phyloP scores from a whole-genome alignment of 352 stramenopile genomes.

The Phytophthora tentaculata region DNA sequence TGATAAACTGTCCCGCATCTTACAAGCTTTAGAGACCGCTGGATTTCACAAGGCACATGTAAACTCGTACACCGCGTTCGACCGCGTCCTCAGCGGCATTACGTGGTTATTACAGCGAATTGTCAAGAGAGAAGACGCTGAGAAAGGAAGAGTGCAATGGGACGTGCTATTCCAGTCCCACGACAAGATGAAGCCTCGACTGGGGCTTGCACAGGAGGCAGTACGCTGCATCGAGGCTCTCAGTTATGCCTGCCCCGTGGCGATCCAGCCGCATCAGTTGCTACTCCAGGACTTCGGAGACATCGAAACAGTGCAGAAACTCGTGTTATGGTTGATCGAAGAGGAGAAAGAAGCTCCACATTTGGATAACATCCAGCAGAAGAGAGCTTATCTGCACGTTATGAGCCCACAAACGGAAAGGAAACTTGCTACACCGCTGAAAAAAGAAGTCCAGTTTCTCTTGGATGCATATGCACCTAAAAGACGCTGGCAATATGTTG shows the following conservation, averaged over 20 bases:
- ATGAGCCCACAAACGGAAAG: constrained; percentile 13
- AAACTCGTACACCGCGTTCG: constrained; percentile 62
- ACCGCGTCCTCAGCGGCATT: constrained; percentile 64
- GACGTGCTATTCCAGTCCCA: constrained; percentile 70
- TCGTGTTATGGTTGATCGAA: constrained; percentile 65
- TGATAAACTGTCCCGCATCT: constrained; percentile 35
- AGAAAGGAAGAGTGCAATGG: constrained; percentile 61
- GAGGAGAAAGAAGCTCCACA: constrained; percentile 40
- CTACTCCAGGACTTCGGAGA: constrained; percentile 83
- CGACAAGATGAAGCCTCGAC: constrained; percentile 67
- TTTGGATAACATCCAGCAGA: constrained; percentile 41
- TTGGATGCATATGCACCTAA: constrained; percentile 45
- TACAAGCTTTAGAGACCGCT: constrained; percentile 39
- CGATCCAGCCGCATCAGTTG: constrained; percentile 74
- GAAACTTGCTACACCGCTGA: constrained; percentile 27
- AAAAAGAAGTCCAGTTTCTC: constrained; percentile 54
- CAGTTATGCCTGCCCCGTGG: constrained; percentile 29
- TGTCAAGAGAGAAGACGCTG: constrained; percentile 53
- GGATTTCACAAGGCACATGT: constrained; percentile 57
- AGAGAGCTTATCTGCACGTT: constrained; percentile 44
- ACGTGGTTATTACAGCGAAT: constrained; percentile 69
- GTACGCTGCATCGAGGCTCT: constrained; percentile 53
- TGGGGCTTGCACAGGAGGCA: constrained; percentile 72
- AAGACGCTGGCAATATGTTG: constrained; percentile 53
- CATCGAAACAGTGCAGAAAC: constrained; percentile 56